Evolutionary conservation across 768 basidiomycete species (phyloP).

Genomic region (Boletellus ananiceps): DNA sequence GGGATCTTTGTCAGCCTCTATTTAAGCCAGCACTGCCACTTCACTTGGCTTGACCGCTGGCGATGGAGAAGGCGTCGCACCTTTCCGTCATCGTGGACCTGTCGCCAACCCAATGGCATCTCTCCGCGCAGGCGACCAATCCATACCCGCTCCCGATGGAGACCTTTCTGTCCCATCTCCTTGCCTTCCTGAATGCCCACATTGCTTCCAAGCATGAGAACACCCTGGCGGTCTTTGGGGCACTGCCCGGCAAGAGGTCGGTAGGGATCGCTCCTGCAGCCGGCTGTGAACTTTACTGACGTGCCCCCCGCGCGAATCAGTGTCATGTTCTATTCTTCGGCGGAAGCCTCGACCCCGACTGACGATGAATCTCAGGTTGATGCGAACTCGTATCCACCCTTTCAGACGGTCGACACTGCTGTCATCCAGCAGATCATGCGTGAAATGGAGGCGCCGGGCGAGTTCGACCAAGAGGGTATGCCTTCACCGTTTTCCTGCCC

Average conservation of each 20-base stretch:
- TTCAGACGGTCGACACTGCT: slow-evolving; percentile 68
- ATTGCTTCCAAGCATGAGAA: slow-evolving; percentile 90
- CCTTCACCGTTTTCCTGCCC: neutral
- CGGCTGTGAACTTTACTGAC: neutral
- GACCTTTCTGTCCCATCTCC: slow-evolving; percentile 75
- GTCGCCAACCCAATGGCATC: slow-evolving; percentile 82
- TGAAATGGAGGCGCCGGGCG: slow-evolving; percentile 53
- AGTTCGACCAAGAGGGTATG: slow-evolving; percentile 44
- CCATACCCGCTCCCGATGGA: slow-evolving; percentile 56
- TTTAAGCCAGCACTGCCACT: neutral
- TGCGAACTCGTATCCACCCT: slow-evolving; percentile 80
- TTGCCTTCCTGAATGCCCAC: slow-evolving; percentile 91
- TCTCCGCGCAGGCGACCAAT: slow-evolving; percentile 50
- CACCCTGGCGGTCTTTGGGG: slow-evolving; percentile 86
- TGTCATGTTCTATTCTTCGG: slow-evolving; percentile 72
- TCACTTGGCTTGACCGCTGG: neutral
- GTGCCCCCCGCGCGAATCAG: slow-evolving; percentile 34
- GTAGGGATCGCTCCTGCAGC: slow-evolving; percentile 9
- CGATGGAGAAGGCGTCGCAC: slow-evolving; percentile 53
- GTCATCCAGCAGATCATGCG: slow-evolving; percentile 57
- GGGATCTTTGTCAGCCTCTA: too few species aligned
- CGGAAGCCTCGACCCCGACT: slow-evolving; percentile 37
- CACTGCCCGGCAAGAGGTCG: slow-evolving; percentile 79
- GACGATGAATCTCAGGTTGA: slow-evolving; percentile 45
- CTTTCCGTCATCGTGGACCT: slow-evolving; percentile 84